Conservation (phyloP, 495 filamentous ascomycete genomes). For the Penicillium riverlandense region DNA sequence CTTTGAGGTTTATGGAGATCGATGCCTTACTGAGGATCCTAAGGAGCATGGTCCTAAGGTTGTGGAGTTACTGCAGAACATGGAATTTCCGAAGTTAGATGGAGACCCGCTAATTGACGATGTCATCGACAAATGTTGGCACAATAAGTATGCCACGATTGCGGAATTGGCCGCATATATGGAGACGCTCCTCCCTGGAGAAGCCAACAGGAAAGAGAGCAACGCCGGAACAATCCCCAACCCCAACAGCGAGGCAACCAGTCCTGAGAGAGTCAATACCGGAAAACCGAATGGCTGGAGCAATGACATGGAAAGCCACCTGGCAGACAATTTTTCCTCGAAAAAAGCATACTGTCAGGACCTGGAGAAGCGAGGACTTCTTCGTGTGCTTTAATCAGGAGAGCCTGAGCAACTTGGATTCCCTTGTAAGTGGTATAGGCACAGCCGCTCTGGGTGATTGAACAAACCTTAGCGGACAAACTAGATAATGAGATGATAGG, state of each 20-base stretch:
- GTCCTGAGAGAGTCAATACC: neutral
- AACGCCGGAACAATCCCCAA: no score
- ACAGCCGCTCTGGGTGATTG: neutral
- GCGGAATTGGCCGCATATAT: constrained; percentile 22
- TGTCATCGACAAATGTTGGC: constrained; percentile 33
- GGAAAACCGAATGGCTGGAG: no score
- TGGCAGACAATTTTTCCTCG: constrained; percentile 9
- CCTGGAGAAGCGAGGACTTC: constrained; percentile 23
- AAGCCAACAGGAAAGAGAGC: neutral
- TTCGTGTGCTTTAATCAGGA: constrained; percentile 16
- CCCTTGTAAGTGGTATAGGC: constrained; percentile 17
- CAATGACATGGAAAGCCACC: constrained; percentile 1
- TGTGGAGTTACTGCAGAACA: constrained; percentile 27
- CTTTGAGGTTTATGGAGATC: constrained; percentile 29
- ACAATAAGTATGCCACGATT: constrained; percentile 25
- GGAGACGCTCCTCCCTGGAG: constrained; percentile 3
- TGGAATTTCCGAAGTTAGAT: constrained; percentile 27
- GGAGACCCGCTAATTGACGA: constrained; percentile 24
- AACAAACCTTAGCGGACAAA: no score
- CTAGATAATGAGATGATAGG: no score
- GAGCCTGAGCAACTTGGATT: constrained; percentile 25
- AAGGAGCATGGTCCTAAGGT: constrained; percentile 27
- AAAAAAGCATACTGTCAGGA: constrained; percentile 20
- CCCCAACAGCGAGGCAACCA: neutral
- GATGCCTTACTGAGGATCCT: constrained; percentile 23